Evolutionary conservation across 306 rosid genomes (phyloP), one percentile per base, ranked within the genome.

Genomic region (Medicago ruthenica): DNA sequence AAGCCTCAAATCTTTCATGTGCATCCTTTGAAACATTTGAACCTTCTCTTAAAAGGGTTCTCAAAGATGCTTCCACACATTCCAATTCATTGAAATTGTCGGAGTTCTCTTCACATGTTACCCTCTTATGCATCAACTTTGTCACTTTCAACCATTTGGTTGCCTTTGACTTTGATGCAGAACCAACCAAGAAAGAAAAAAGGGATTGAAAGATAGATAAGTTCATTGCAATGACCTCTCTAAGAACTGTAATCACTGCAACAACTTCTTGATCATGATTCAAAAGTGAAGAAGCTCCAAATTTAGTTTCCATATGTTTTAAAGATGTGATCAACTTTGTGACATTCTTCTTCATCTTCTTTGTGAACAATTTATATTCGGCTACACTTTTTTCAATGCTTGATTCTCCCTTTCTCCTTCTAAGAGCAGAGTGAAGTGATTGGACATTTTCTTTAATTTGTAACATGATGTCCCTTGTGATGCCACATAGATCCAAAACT

Each of bases 401-500:
- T 0, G 88, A 85, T 40, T 87, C 88, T 3, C 87, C 88, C 63
- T 87, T 88, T 73, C 94, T 85, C 60, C 96, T 86, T 44, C 96
- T 67, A 5, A 94, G 79, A 21, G 89, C 59, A 71, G 93, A 90
- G 9, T 82, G 89, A 83, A 94, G 90, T 55, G 83, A 36, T 74
- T 75, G 67, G 59, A 81, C 90, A 63, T 85, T 75, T 81, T 86
- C 89, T 60, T 85, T 85, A 36, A 87, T 72, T 51, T 89, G 85
- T 57, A 66, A 78, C 76, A 85, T 6, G 8, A 57, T 63, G 10
- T 89, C 94, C 59, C 90, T 89, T 36, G 91, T 57, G 40, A 85
- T 74, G 47, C 97, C 89, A 77, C 91, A 89, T 0, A 82, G 34
- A 67, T 93, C 97, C 83, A 93, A 68, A 64, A 89, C 83, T 79